A percentile compares a stretch with the other conserved stretches of the same genome.
phyloP scores from a whole-genome alignment of 768 basidiomycete genomes.

The Fibroporia radiculosa region DNA sequence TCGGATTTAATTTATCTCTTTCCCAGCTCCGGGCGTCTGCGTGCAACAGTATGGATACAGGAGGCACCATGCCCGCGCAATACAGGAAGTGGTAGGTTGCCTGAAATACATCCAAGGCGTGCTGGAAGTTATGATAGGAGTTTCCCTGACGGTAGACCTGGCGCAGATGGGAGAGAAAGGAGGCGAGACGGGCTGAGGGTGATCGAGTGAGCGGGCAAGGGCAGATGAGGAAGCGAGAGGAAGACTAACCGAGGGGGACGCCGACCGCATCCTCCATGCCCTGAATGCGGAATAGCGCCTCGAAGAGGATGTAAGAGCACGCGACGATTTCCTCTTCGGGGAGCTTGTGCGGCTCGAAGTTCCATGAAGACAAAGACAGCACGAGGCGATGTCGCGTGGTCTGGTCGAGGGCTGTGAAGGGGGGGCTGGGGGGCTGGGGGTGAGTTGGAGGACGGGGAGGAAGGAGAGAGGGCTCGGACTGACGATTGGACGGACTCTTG shows the following conservation, averaged over 20 bases:
- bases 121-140: slow-evolving; percentile 96
- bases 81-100: slow-evolving; percentile 82
- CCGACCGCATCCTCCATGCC: slow-evolving; percentile 56
- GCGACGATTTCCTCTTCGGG: slow-evolving; percentile 75
- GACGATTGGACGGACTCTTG: slow-evolving; percentile 39
- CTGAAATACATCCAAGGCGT: slow-evolving; percentile 94
- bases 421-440: slow-evolving; percentile 11
- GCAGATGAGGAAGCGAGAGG: neutral
- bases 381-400: slow-evolving; percentile 59
- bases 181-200: slow-evolving; percentile 56
- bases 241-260: slow-evolving; percentile 41
- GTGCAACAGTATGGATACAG: slow-evolving; percentile 55
- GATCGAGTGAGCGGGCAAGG: neutral
- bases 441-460: neutral
- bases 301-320: slow-evolving; percentile 82
- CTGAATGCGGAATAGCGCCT: slow-evolving; percentile 73
- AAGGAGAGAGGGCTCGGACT: no score
- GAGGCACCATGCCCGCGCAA: slow-evolving; percentile 74
- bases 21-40: slow-evolving; percentile 28
- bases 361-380: slow-evolving; percentile 65
- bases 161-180: slow-evolving; percentile 83
- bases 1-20: slow-evolving; percentile 26
- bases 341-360: slow-evolving; percentile 84
- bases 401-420: slow-evolving; percentile 32
- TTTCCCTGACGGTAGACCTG: slow-evolving; percentile 86